Percentiles rank a stretch among this genome's conserved stretches.
phyloP scores from a whole-genome alignment of 768 basidiomycete species.

The Mycena metata region DNA sequence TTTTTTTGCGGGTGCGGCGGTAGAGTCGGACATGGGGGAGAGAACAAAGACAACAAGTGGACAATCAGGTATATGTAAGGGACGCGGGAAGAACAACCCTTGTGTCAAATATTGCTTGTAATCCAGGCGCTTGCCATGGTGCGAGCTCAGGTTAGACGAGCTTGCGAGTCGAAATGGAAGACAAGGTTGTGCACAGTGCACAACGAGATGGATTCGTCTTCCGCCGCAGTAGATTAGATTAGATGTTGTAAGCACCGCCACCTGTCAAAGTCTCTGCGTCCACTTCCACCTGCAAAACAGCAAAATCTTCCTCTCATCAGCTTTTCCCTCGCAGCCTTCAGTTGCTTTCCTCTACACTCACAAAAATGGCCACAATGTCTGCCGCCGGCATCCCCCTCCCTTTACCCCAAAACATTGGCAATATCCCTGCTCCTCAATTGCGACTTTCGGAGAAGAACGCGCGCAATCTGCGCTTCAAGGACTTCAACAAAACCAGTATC shows the following conservation, averaged over 20 bases:
- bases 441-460: background rate
- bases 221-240: too few species aligned
- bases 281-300: too few species aligned
- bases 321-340: too few species aligned
- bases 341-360: too few species aligned
- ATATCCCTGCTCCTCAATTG: background rate
- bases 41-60: slow-evolving; percentile 11
- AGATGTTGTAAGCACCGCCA: too few species aligned
- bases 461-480: slow-evolving; percentile 5
- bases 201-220: too few species aligned
- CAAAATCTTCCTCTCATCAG: too few species aligned
- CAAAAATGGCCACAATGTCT: too few species aligned
- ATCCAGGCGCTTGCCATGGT: slow-evolving; percentile 22
- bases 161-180: too few species aligned
- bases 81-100: slow-evolving; percentile 33
- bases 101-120: slow-evolving; percentile 21
- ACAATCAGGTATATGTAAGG: slow-evolving; percentile 31
- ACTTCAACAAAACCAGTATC: slow-evolving; percentile 13
- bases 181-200: too few species aligned
- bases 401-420: slow-evolving; percentile 5
- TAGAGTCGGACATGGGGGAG: slow-evolving; percentile 38
- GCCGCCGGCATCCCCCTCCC: slow-evolving; percentile 5
- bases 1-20: slow-evolving; percentile 44
- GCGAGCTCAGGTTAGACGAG: slow-evolving; percentile 10
- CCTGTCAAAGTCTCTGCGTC: too few species aligned